Evolutionary conservation across 2,329 filamentous ascomycete genomes (phyloP).

Genomic region (Aaosphaeria arxii): DNA sequence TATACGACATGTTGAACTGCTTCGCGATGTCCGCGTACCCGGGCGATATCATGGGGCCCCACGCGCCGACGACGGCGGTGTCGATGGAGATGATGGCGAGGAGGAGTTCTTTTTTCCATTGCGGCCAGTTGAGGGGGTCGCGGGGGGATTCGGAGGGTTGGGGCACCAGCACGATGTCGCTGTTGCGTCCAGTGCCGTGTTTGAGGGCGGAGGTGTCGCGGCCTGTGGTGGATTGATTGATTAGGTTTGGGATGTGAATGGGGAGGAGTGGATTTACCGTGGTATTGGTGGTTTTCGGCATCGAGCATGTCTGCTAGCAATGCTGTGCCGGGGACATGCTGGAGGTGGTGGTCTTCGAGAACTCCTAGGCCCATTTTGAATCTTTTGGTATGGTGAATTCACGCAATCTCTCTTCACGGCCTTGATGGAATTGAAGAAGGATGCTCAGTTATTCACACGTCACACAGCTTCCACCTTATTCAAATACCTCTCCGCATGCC

Average conservation of each 20-base stretch:
- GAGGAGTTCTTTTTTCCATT: conserved; percentile 21
- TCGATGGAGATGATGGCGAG: conserved; percentile 15
- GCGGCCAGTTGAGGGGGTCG: conserved; percentile 19
- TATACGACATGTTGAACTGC: conserved; percentile 18
- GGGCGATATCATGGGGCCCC: conserved; percentile 19
- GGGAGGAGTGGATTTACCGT: conserved; percentile 4
- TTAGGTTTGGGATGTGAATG: too few relatives aligned
- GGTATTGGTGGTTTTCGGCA: conserved; percentile 10
- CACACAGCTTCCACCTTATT: too few relatives aligned
- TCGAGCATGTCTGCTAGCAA: conserved; percentile 13
- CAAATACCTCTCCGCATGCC: too few relatives aligned
- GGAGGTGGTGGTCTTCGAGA: conserved; percentile 15
- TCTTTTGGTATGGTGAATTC: conserved; percentile 1
- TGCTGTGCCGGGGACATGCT: conserved; percentile 19
- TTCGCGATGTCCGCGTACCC: conserved; percentile 14
- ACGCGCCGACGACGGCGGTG: conserved; percentile 18
- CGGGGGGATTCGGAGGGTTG: conserved; percentile 14
- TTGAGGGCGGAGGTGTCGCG: conserved; percentile 24
- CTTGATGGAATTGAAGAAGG: background rate
- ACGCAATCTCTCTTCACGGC: background rate
- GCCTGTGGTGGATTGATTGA: conserved; percentile 2
- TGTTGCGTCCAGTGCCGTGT: conserved; percentile 22
- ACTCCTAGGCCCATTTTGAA: conserved; percentile 17
- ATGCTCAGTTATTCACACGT: background rate
- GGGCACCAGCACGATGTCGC: conserved; percentile 26